Percentiles rank a stretch among this genome's conserved stretches.
phyloP scores from a whole-genome alignment of 805 yeast genomes.

The Saturnispora mendoncae region DNA sequence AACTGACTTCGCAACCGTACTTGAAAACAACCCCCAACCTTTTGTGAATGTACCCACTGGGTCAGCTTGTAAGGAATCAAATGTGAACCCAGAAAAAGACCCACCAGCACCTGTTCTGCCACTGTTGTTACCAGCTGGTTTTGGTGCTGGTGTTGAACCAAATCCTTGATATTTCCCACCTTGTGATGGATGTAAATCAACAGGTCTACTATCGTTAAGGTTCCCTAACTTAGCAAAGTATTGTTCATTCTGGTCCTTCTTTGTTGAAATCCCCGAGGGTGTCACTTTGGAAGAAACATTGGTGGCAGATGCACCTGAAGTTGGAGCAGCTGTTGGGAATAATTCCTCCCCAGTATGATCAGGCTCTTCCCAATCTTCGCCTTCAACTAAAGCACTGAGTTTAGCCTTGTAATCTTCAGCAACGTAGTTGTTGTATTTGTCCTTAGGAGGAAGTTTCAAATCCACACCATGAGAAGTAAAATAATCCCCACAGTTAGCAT shows the following conservation, averaged over 20 bases:
- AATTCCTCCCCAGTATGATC: conserved; percentile 45
- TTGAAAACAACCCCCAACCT: conserved; percentile 91
- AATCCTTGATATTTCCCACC: conserved; percentile 92
- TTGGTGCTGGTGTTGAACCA: conserved; percentile 52
- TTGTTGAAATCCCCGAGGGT: conserved; percentile 2
- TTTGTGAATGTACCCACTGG: conserved; percentile 85
- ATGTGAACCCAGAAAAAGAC: conserved; percentile 46
- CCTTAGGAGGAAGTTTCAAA: conserved; percentile 49
- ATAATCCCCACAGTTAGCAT: conserved; percentile 61
- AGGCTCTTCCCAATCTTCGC: conserved; percentile 55
- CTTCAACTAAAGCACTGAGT: conserved; percentile 68
- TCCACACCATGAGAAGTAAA: conserved; percentile 68
- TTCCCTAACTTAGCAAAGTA: conserved; percentile 77
- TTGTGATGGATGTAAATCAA: conserved; percentile 77
- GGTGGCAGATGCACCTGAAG: not conserved
- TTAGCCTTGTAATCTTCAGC: conserved; percentile 92
- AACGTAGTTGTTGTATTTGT: conserved; percentile 78
- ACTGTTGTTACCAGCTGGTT: conserved; percentile 11
- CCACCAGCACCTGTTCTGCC: conserved; percentile 24
- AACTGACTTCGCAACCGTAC: conserved; percentile 76
- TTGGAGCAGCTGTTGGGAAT: conserved; percentile 21
- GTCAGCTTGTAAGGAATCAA: conserved; percentile 67
- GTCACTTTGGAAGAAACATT: not conserved
- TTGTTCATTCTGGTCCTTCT: conserved; percentile 59
- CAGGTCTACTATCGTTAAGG: conserved; percentile 64